phyloP scores from a whole-genome alignment of 805 yeast species.

The Kazachstania psychrophila region DNA sequence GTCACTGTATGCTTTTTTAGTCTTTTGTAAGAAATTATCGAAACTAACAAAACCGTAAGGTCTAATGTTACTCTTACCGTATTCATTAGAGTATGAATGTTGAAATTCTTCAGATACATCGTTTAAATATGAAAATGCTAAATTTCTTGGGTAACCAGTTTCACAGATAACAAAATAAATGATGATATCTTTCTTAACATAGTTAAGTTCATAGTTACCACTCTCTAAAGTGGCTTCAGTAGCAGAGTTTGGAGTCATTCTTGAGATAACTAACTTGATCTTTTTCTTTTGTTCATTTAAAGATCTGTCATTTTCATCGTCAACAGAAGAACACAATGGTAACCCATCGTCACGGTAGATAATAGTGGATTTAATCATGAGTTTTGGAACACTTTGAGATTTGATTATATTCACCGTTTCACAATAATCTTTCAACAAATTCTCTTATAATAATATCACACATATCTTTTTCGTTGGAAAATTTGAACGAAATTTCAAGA shows the following conservation, averaged over 20 bases:
- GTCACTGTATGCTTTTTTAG: constrained; percentile 83
- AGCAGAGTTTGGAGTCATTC: constrained; percentile 72
- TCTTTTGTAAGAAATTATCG: constrained; percentile 69
- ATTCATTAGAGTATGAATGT: constrained; percentile 64
- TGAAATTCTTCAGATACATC: constrained; percentile 78
- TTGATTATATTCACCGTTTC: too few species aligned
- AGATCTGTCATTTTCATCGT: constrained; percentile 53
- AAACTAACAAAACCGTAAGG: constrained; percentile 88
- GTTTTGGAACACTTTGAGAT: too few species aligned
- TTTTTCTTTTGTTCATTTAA: constrained; percentile 75
- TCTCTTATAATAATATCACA: too few species aligned
- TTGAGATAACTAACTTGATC: constrained; percentile 63
- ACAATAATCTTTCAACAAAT: too few species aligned
- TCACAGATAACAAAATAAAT: constrained; percentile 75
- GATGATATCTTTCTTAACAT: constrained; percentile 53
- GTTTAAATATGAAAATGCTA: constrained; percentile 77
- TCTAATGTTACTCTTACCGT: constrained; percentile 53
- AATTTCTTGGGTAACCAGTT: constrained; percentile 70
- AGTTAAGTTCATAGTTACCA: constrained; percentile 65
- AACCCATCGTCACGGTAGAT: constrained; percentile 68
- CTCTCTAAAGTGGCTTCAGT: constrained; percentile 78
- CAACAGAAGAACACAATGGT: constrained; percentile 87
- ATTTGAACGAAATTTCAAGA: too few species aligned
- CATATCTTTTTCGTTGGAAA: too few species aligned
- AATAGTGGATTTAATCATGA: constrained; percentile 63